phyloP scores from a whole-genome alignment of 169 alveolate species.

The Cryptosporidium canis region DNA sequence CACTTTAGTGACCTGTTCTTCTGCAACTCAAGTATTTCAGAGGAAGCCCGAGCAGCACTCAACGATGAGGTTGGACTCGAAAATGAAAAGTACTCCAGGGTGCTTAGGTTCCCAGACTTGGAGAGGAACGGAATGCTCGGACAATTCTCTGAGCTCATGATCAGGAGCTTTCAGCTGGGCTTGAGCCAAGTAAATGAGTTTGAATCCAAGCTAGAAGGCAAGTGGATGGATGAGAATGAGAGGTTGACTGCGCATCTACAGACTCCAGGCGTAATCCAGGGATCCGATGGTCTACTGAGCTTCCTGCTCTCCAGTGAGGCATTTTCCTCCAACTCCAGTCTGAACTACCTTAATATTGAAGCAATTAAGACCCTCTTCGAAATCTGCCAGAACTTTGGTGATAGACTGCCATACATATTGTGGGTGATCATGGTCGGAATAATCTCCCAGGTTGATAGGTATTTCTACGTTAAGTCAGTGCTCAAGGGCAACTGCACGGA shows the following conservation, averaged over 20 bases:
- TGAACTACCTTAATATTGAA: not conserved
- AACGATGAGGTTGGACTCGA: not conserved
- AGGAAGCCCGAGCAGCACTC: not conserved
- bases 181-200: not conserved
- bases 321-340: not conserved
- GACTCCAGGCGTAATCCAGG: not conserved
- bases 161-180: not conserved
- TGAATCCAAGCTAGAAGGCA: not conserved
- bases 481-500: not conserved
- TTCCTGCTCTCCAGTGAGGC: not conserved
- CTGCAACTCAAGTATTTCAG: not conserved
- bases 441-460: conserved; percentile 42
- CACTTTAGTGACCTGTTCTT: conserved; percentile 7
- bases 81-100: not conserved
- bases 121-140: not conserved
- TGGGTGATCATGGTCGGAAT: conserved; percentile 35
- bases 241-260: not conserved
- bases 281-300: not conserved
- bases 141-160: not conserved
- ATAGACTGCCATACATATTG: not conserved
- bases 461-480: conserved; percentile 25
- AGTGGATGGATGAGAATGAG: not conserved
- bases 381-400: not conserved
- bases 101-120: not conserved
- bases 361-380: conserved; percentile 46